Evolutionary conservation across 1,284 basidiomycete species (phyloP).

Genomic region (Crepidotus sp.): DNA sequence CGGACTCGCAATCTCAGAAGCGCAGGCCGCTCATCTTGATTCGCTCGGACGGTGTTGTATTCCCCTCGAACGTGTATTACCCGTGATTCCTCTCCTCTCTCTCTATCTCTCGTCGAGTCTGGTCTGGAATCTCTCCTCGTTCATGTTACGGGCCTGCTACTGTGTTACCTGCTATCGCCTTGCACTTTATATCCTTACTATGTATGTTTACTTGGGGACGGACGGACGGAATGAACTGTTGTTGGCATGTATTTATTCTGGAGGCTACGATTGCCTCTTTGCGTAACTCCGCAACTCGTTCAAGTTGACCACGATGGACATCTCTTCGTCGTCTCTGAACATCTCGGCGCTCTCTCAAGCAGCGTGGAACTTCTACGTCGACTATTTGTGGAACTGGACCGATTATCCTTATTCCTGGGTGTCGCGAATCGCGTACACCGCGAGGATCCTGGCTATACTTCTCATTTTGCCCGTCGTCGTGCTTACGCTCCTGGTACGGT

Average conservation of each 20-base stretch:
- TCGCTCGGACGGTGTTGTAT: conserved; percentile 82
- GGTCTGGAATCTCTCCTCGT: not conserved
- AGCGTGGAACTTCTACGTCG: conserved; percentile 51
- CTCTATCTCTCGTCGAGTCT: too few relatives aligned
- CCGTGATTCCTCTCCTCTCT: conserved; percentile 33
- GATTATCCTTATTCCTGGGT: conserved; percentile 53
- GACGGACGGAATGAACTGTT: conserved; percentile 8
- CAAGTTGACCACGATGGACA: conserved; percentile 9
- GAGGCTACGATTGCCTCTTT: not conserved
- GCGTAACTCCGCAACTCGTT: not conserved
- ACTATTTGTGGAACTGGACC: conserved; percentile 51
- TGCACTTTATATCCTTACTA: conserved; percentile 11
- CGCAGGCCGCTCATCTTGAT: conserved; percentile 78
- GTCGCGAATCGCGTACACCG: conserved; percentile 52
- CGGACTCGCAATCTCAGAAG: conserved; percentile 52
- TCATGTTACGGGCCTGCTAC: conserved; percentile 6
- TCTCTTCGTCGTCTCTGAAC: conserved; percentile 5
- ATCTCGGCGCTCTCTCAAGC: conserved; percentile 27
- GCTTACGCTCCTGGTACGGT: conserved; percentile 56
- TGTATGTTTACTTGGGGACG: conserved; percentile 10
- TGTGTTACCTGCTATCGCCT: conserved; percentile 6
- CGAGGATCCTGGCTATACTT: conserved; percentile 55
- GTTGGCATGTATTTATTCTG: conserved; percentile 8
- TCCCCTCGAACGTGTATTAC: conserved; percentile 83
- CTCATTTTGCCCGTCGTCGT: conserved; percentile 56